Percentiles rank a stretch among this genome's conserved stretches.
phyloP scores from a whole-genome alignment of 2,329 filamentous ascomycete species.

The Botrytis tulipae region DNA sequence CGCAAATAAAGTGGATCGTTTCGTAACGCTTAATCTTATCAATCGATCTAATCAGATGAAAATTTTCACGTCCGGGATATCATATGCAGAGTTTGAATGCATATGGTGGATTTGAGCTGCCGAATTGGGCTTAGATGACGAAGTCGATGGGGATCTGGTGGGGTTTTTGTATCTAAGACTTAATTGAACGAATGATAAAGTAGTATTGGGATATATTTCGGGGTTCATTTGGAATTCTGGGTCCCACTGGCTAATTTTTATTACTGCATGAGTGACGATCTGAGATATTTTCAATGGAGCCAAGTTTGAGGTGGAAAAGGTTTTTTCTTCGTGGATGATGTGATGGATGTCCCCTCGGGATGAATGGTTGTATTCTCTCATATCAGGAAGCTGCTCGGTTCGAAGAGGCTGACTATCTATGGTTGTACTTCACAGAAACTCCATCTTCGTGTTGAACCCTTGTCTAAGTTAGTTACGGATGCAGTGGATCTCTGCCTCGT shows the following conservation, averaged over 20 bases:
- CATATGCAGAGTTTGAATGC: background rate
- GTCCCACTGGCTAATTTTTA: background rate
- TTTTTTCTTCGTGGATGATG: background rate
- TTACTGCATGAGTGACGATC: background rate
- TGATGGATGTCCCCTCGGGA: background rate
- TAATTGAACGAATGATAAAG: background rate
- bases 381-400: background rate
- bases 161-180: background rate
- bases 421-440: background rate
- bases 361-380: background rate
- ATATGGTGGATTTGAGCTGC: background rate
- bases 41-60: slow-evolving; percentile 23
- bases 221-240: background rate
- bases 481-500: background rate
- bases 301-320: background rate
- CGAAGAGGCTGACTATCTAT: background rate
- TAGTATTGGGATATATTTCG: background rate
- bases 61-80: slow-evolving; percentile 3
- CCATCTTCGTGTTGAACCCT: background rate
- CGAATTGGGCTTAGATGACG: background rate
- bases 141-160: background rate
- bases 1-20: background rate
- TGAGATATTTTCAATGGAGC: background rate
- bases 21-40: slow-evolving; percentile 19
- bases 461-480: background rate